Evolutionary conservation across 1,139 yeast genomes (phyloP), one percentile per base, ranked within the genome.

Genomic region (Geotrichum klebahnii): DNA sequence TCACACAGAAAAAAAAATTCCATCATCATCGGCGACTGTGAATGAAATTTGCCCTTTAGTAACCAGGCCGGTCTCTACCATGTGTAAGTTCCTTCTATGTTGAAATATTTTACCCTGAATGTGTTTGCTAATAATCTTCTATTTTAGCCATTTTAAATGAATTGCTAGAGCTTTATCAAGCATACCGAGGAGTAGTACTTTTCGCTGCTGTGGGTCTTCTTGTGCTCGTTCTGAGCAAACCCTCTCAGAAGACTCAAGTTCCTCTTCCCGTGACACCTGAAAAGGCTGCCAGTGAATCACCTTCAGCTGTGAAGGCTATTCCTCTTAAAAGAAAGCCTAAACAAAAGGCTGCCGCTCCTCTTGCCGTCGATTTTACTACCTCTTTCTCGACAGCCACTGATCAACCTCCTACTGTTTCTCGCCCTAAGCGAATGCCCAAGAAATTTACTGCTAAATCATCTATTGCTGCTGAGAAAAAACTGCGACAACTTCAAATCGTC

Each of bases 311-410:
- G n/a, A 26, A 26, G 10, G 29, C 29, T 10, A 10, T 26, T 26
- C 29, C 29, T 26, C 29, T 26, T 26, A 26, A 17, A 12, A 33
- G 12, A 33, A 6, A 28, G 32, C 32, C n/a, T 28, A 28, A 10
- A 10, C 32, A 28, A 28, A 28, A 28, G n/a, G n/a, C n/a, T n/a
- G n/a, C 19, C 9, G 31, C 36, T 32, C 62, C 66, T 17, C 51
- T 71, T 28, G 71, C 76, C 3, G 67, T 73, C 19, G 78, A 74
- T 55, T 74, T 73, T 60, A 74, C 78, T 1, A 60, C 71, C 8
- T 56, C 68, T 20, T 12, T 19, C 10, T 8, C 46, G 10, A 16
- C 46, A 17, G 29, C 43, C 10, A 39, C 52, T 31, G 51, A 51
- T 32, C 55, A 59, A 34, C 53, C 51, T 8, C 54, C 34, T 56